phyloP scores from a whole-genome alignment of 441 rosid genomes.

The Populus trichocarpa region DNA sequence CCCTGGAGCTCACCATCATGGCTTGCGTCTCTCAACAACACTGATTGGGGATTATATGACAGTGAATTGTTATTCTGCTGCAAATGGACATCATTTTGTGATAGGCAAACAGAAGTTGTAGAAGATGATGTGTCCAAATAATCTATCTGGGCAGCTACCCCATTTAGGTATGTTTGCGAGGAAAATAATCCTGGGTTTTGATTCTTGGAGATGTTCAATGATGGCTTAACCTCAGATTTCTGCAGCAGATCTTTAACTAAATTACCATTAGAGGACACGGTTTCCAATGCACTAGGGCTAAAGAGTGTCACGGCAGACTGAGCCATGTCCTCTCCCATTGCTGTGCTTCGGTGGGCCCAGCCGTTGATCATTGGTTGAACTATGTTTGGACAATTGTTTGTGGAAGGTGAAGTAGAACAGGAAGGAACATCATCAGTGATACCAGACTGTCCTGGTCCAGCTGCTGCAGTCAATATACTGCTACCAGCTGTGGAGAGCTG shows the following conservation, averaged over 20 bases:
- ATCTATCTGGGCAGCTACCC: constrained; percentile 42
- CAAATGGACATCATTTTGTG: constrained; percentile 52
- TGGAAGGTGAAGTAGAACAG: constrained; percentile 55
- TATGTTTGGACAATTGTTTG: constrained; percentile 34
- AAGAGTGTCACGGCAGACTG: constrained; percentile 43
- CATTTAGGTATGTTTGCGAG: constrained; percentile 42
- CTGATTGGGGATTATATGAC: constrained; percentile 41
- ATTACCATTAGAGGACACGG: constrained; percentile 30
- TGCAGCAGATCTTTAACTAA: constrained; percentile 37
- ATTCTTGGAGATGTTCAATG: constrained; percentile 44
- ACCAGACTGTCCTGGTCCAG: constrained; percentile 46
- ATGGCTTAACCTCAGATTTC: constrained; percentile 57
- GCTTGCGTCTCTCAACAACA: constrained; percentile 39
- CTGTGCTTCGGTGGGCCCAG: constrained; percentile 27
- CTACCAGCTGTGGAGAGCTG: constrained; percentile 32
- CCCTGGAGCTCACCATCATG: constrained; percentile 54
- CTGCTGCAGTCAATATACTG: constrained; percentile 33
- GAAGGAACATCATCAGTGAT: constrained; percentile 58
- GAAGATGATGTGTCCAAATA: constrained; percentile 78
- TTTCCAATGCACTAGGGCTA: constrained; percentile 38
- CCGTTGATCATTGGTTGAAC: constrained; percentile 36
- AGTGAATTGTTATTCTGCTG: constrained; percentile 44
- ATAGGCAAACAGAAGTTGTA: constrained; percentile 56
- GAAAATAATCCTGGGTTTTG: constrained; percentile 45
- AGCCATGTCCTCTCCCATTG: constrained; percentile 44